Evolutionary conservation across 179 eudicot genomes (phyloP), one percentile per base, ranked within the genome.

Genomic region (Carnegiea gigantea): DNA sequence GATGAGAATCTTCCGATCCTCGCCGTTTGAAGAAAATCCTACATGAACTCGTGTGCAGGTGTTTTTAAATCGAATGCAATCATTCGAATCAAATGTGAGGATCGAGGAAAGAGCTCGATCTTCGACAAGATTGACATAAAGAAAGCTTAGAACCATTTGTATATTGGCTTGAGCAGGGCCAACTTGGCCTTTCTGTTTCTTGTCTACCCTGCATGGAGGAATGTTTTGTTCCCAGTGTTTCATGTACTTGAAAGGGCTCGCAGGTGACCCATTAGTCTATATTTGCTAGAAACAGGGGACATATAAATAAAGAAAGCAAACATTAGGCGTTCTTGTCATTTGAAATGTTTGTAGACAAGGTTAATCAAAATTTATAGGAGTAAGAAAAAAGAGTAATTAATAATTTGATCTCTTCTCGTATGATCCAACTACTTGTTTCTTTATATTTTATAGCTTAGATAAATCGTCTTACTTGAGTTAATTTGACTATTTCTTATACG

Each of bases 91-190:
- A 38, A 65, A 26, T 65, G 33, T 65, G 33, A 65, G 18, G 15
- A 65, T 65, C 18, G 33, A 65, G 33, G 0, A 11, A 26, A 54
- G n/a, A 65, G 14, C 5, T 26, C 6, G 71, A 26, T 65, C 33
- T 65, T 62, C 26, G 68, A 62, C 68, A 62, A 62, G 28, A n/a
- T 62, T n/a, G 68, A n/a, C 68, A 21, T 62, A 62, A 62, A 60
- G 67, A 60, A 60, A 60, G 67, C 24, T 60, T 7, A 9, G 68
- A 62, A 62, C 3, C 18, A 62, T 62, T 62, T 21, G 26, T 62
- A 6, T n/a, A n/a, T 62, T 21, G 28, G 68, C 13, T 9, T 62
- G 2, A 23, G 28, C 23, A 62, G 28, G 18, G 68, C 28, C 68
- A 62, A 62, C 28, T 62, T 62, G 68, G 23, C 28, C 28, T 17